Evolutionary conservation across 1,284 basidiomycete genomes (phyloP).

Genomic region (Uromyces viciae-fabae): DNA sequence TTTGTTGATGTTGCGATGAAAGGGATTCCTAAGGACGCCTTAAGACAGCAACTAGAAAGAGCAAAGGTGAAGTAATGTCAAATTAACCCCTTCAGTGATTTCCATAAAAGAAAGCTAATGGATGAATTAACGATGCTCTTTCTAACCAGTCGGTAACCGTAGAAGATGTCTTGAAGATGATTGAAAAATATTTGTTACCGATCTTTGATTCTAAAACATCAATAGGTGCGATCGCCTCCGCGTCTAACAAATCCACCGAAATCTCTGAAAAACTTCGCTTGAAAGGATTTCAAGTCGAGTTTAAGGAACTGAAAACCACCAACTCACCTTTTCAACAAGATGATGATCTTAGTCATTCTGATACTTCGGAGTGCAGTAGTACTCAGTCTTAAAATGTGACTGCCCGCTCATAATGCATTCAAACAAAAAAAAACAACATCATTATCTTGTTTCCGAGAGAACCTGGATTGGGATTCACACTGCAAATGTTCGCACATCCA

Average conservation of each 20-base stretch:
- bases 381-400: no score
- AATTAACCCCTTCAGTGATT: not conserved
- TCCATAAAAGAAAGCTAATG: constrained; percentile 46
- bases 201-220: constrained; percentile 76
- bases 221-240: constrained; percentile 75
- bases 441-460: no score
- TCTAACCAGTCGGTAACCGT: constrained; percentile 65
- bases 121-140: not conserved
- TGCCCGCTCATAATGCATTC: no score
- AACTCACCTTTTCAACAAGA: constrained; percentile 41
- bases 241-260: constrained; percentile 72
- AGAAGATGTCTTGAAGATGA: constrained; percentile 67
- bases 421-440: no score
- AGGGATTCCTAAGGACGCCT: constrained; percentile 69
- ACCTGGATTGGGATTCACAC: no score
- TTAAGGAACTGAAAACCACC: constrained; percentile 67
- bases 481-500: no score
- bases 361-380: not conserved
- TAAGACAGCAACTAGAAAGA: constrained; percentile 70
- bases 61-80: constrained; percentile 58
- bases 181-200: constrained; percentile 76
- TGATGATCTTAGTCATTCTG: not conserved
- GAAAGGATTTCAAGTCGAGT: constrained; percentile 74
- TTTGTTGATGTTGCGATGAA: constrained; percentile 84
- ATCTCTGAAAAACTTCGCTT: constrained; percentile 65